Evolutionary conservation across 2,329 filamentous ascomycete genomes (phyloP).

Genomic region (Knufia petricola): DNA sequence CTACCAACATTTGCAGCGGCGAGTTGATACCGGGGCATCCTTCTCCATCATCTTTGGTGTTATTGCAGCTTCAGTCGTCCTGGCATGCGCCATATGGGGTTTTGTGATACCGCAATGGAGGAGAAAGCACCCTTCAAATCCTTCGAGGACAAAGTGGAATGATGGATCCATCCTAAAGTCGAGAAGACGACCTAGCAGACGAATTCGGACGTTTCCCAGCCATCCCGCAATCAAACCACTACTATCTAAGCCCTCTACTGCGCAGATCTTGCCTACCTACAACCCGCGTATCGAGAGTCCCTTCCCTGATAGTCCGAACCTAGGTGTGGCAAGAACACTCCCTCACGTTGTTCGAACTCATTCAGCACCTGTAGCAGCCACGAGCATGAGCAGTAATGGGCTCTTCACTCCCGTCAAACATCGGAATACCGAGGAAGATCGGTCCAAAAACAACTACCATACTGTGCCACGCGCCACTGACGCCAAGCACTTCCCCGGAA

Average conservation of each 20-base stretch:
- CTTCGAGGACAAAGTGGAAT: constrained; percentile 7
- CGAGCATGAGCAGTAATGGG: constrained; percentile 11
- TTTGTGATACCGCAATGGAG: constrained; percentile 16
- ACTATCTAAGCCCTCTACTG: constrained; percentile 10
- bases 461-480: not conserved
- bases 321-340: not conserved
- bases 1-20: not conserved
- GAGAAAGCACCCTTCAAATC: constrained; percentile 9
- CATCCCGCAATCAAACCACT: constrained; percentile 15
- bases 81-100: constrained; percentile 16
- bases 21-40: not conserved
- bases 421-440: not conserved
- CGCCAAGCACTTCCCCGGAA: not conserved
- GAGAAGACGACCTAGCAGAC: not conserved
- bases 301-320: constrained; percentile 13
- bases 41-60: constrained; percentile 12
- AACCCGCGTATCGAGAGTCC: constrained; percentile 17
- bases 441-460: not conserved
- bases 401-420: constrained; percentile 15
- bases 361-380: not conserved
- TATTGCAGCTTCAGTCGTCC: constrained; percentile 13
- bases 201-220: constrained; percentile 12
- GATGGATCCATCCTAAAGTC: constrained; percentile 1
- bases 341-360: not conserved
- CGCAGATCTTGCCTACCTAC: constrained; percentile 12